phyloP scores from a whole-genome alignment of 176 grass and related monocot species.

The Urochloa ruziziensis region DNA sequence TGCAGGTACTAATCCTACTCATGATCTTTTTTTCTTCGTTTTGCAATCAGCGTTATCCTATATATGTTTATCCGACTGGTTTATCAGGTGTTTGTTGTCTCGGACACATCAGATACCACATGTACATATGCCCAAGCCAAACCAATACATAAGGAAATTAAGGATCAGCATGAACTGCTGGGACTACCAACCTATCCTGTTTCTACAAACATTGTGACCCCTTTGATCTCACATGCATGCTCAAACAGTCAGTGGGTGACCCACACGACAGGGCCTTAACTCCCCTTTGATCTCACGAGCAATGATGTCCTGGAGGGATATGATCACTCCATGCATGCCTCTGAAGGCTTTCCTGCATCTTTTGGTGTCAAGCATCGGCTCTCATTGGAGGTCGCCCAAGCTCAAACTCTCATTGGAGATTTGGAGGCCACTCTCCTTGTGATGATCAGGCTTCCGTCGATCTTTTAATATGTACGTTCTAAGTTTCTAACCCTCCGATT shows the following conservation, averaged over 20 bases:
- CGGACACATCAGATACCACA: too few species aligned
- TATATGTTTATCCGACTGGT: neutral
- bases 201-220: neutral
- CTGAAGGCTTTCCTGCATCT: constrained; percentile 17
- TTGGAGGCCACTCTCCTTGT: neutral
- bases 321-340: neutral
- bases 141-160: neutral
- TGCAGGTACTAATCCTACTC: too few species aligned
- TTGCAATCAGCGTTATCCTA: neutral
- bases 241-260: constrained; percentile 32
- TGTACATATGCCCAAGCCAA: too few species aligned
- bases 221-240: constrained; percentile 52
- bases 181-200: neutral
- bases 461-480: neutral
- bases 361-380: neutral
- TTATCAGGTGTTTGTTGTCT: neutral
- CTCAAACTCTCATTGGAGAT: neutral
- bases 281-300: constrained; percentile 35
- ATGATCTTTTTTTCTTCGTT: too few species aligned
- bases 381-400: neutral
- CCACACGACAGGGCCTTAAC: neutral
- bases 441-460: neutral
- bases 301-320: constrained; percentile 37
- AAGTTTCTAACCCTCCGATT: neutral
- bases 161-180: neutral